Evolutionary conservation across 1,284 basidiomycete species (phyloP).

Genomic region (Ganoderma multipileum): DNA sequence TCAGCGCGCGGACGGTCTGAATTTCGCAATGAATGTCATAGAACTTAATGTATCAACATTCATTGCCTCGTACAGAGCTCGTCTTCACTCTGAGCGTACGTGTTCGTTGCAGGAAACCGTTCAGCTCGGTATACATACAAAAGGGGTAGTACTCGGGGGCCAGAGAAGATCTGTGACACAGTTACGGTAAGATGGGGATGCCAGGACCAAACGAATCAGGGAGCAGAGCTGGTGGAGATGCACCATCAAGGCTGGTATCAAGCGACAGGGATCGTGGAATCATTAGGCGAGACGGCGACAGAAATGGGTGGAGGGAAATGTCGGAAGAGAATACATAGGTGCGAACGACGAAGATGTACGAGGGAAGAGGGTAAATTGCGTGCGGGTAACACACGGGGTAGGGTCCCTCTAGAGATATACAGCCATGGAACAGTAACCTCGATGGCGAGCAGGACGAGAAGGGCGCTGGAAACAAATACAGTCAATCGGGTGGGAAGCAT

Average conservation of each 20-base stretch:
- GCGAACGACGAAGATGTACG: slow-evolving; percentile 8
- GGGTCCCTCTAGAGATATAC: slow-evolving; percentile 27
- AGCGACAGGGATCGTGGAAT: slow-evolving; percentile 20
- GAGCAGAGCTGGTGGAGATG: slow-evolving; percentile 15
- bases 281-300: slow-evolving; percentile 9
- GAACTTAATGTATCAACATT: slow-evolving; percentile 13
- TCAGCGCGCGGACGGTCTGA: slow-evolving; percentile 49
- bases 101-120: slow-evolving; percentile 19
- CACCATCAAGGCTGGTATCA: slow-evolving; percentile 24
- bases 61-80: background rate
- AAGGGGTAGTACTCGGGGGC: slow-evolving; percentile 11
- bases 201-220: slow-evolving; percentile 4
- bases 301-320: slow-evolving; percentile 3
- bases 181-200: slow-evolving; percentile 27
- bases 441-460: slow-evolving; percentile 28
- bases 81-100: slow-evolving; percentile 9
- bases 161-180: slow-evolving; percentile 22
- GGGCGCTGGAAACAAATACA: slow-evolving; percentile 29
- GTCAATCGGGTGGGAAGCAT: slow-evolving; percentile 17
- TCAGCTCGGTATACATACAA: slow-evolving; percentile 29
- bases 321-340: slow-evolving; percentile 19
- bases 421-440: slow-evolving; percentile 30
- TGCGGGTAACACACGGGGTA: slow-evolving; percentile 1
- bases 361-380: slow-evolving; percentile 10
- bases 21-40: background rate